Percentiles rank a stretch among this genome's conserved stretches.
Conservation (phyloP, 169 alveolate species). For the Babesia bigemina region DNA sequence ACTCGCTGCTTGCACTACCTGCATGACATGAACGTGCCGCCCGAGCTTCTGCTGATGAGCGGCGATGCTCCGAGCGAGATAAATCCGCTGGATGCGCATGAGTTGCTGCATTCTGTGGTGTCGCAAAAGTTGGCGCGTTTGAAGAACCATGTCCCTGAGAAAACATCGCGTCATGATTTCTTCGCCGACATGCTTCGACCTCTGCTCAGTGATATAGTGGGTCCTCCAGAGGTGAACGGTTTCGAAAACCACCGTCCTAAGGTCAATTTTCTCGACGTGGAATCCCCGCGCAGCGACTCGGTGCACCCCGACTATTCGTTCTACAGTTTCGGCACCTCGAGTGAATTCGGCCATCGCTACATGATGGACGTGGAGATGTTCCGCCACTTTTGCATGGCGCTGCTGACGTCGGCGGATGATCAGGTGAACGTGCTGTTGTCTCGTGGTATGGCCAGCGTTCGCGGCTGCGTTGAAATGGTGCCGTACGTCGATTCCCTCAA, state of each 20-base stretch:
- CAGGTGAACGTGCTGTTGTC: slow-evolving; percentile 14
- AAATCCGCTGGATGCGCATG: background rate
- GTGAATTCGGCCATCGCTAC: slow-evolving; percentile 31
- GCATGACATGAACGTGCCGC: slow-evolving; percentile 22
- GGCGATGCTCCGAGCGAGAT: background rate
- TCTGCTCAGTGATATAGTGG: slow-evolving; percentile 13
- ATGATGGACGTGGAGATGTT: slow-evolving; percentile 39
- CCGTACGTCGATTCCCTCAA: slow-evolving; percentile 36
- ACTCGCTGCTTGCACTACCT: slow-evolving; percentile 27
- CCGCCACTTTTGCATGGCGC: slow-evolving; percentile 25
- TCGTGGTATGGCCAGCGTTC: slow-evolving; percentile 28
- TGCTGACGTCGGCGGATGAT: slow-evolving; percentile 28
- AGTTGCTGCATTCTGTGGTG: background rate
- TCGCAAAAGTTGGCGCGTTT: background rate
- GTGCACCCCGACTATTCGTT: slow-evolving; percentile 3
- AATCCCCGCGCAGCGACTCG: background rate
- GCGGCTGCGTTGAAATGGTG: slow-evolving; percentile 30
- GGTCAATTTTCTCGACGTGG: background rate
- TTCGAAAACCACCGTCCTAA: background rate
- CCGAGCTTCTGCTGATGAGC: slow-evolving; percentile 10
- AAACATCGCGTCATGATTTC: background rate
- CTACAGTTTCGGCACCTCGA: slow-evolving; percentile 31
- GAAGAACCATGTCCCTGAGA: background rate
- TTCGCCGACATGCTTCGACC: background rate
- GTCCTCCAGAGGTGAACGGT: slow-evolving; percentile 26